Conservation (phyloP, 352 stramenopile genomes). For the Phytophthora nicotianae region DNA sequence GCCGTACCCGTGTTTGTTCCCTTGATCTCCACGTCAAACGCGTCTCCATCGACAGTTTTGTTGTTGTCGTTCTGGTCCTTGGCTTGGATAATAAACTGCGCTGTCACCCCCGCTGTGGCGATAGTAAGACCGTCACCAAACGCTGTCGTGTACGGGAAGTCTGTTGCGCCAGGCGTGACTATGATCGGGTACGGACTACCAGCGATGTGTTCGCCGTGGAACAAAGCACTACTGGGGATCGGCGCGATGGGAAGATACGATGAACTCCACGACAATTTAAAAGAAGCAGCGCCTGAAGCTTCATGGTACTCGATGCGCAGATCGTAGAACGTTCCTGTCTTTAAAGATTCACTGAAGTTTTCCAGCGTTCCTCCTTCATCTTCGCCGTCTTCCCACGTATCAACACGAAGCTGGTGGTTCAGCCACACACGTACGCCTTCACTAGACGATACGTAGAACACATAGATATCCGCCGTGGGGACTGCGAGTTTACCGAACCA, state of each 20-base stretch:
- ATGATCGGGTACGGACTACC: conserved; percentile 92
- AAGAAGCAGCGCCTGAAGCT: conserved; percentile 86
- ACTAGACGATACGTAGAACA: conserved; percentile 92
- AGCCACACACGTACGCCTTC: conserved; percentile 94
- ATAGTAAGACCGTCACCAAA: conserved; percentile 76
- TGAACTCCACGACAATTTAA: conserved; percentile 93
- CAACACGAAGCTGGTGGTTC: conserved; percentile 92
- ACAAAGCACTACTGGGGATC: conserved; percentile 86
- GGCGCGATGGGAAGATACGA: conserved; percentile 85
- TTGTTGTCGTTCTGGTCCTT: conserved; percentile 94
- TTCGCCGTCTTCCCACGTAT: conserved; percentile 86
- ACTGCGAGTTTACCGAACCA: conserved; percentile 94
- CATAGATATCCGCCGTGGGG: conserved; percentile 86
- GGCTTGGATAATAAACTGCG: conserved; percentile 94
- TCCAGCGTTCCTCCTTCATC: conserved; percentile 47
- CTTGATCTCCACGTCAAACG: conserved; percentile 72
- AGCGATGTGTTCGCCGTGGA: conserved; percentile 91
- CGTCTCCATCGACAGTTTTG: conserved; percentile 81
- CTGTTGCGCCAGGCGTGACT: conserved; percentile 92
- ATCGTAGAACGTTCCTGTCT: conserved; percentile 88
- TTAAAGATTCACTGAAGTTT: conserved; percentile 78
- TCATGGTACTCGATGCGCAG: conserved; percentile 96
- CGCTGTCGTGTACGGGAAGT: conserved; percentile 95
- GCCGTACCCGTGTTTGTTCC: conserved; percentile 28
- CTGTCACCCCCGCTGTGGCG: conserved; percentile 84